Conservation (phyloP, 2,329 filamentous ascomycete species). For the Helotiales sp. region DNA sequence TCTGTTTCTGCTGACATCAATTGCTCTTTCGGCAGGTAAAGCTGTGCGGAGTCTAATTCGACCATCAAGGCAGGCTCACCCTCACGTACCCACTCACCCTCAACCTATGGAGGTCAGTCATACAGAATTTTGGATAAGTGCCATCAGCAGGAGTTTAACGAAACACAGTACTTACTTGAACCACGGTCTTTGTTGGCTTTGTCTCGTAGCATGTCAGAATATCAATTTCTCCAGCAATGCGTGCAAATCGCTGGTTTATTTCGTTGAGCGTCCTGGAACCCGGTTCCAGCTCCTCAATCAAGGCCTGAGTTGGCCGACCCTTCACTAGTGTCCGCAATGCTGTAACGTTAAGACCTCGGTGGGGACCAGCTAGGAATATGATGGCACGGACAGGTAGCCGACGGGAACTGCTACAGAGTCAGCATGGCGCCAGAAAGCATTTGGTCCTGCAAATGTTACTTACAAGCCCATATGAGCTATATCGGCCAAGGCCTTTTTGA, state of each 20-base stretch:
- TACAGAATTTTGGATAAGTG: too few relatives aligned
- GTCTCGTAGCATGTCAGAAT: constrained; percentile 27
- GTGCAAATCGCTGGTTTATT: constrained; percentile 21
- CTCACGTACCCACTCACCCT: constrained; percentile 4
- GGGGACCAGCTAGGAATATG: constrained; percentile 30
- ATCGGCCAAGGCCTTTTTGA: constrained; percentile 33
- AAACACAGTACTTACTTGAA: constrained; percentile 7
- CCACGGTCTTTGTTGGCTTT: constrained; percentile 18
- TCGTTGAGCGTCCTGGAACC: constrained; percentile 19
- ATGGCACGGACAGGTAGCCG: constrained; percentile 3
- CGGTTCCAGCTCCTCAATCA: constrained; percentile 25
- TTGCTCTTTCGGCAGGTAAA: constrained; percentile 13
- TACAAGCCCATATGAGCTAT: neutral
- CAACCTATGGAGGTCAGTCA: neutral
- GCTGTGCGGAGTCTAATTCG: constrained; percentile 9
- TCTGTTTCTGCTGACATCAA: constrained; percentile 15
- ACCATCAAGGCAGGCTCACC: constrained; percentile 20
- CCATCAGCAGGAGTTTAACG: too few relatives aligned
- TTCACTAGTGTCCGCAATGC: constrained; percentile 25
- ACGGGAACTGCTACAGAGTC: neutral
- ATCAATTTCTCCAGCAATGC: constrained; percentile 14
- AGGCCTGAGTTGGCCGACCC: constrained; percentile 14
- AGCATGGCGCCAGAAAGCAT: too few relatives aligned
- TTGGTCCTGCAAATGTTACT: too few relatives aligned
- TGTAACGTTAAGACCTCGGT: constrained; percentile 26